Conservation (phyloP, 257 asterid species). For the Solanum sejunctum region DNA sequence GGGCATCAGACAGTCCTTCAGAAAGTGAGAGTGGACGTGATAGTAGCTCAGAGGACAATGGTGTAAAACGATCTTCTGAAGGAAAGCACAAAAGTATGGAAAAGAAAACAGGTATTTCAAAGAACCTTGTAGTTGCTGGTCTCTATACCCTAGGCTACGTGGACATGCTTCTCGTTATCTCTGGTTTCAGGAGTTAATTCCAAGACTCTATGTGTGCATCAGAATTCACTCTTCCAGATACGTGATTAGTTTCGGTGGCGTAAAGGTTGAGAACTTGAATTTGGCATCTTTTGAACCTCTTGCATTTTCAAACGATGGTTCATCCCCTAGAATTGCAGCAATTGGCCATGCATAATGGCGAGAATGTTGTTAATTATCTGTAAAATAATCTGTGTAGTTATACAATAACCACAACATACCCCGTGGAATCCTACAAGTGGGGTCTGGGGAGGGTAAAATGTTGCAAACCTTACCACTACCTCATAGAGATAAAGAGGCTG, state of each 20-base stretch:
- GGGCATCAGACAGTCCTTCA: slow-evolving; percentile 40
- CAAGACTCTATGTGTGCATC: background rate
- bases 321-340: background rate
- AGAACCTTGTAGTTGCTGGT: background rate
- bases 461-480: too few species aligned
- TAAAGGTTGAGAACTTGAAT: background rate
- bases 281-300: background rate
- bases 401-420: background rate
- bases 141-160: background rate
- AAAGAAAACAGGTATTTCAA: slow-evolving; percentile 10
- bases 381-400: background rate
- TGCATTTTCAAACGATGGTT: background rate
- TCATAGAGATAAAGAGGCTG: too few species aligned
- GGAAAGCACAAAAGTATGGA: slow-evolving; percentile 35
- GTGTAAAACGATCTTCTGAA: slow-evolving; percentile 17
- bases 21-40: slow-evolving; percentile 43
- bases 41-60: slow-evolving; percentile 41
- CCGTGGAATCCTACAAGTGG: too few species aligned
- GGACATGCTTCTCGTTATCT: background rate
- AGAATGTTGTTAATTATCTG: background rate
- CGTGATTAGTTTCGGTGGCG: background rate
- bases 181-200: background rate
- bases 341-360: background rate
- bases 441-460: too few species aligned
- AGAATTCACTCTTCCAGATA: background rate